Conservation (phyloP, 108 stramenopile species). For the Skeletonema tropicum region DNA sequence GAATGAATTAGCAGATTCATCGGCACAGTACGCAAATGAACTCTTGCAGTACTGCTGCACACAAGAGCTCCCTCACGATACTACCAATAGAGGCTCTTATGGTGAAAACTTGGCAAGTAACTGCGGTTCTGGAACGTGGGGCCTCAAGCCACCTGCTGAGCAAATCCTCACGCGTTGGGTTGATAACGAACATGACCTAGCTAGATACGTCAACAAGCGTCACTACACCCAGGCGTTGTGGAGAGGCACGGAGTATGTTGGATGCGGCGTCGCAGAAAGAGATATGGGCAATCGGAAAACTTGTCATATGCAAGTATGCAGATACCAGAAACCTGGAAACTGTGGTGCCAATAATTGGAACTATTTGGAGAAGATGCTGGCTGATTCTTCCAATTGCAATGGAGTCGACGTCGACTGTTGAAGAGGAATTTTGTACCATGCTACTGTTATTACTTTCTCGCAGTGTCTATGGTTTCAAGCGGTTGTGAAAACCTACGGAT, state of each 20-base stretch:
- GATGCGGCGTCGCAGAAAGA: slow-evolving; percentile 47
- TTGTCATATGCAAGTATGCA: slow-evolving; percentile 39
- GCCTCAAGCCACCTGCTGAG: slow-evolving; percentile 16
- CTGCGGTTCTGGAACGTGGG: slow-evolving; percentile 7
- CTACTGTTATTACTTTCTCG: background rate
- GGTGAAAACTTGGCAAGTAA: slow-evolving; percentile 48
- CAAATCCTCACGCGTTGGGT: slow-evolving; percentile 25
- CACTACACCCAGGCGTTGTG: slow-evolving; percentile 54
- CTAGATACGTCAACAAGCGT: slow-evolving; percentile 15
- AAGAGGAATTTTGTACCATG: background rate
- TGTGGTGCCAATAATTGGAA: background rate
- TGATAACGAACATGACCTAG: slow-evolving; percentile 22
- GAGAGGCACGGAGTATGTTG: slow-evolving; percentile 39
- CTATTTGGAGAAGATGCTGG: background rate
- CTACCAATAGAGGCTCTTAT: too few relatives aligned
- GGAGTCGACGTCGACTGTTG: background rate
- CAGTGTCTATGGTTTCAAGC: background rate
- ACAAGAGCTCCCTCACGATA: background rate
- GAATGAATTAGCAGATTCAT: slow-evolving; percentile 5
- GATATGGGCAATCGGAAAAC: slow-evolving; percentile 1
- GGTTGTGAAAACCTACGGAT: background rate
- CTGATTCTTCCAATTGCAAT: background rate
- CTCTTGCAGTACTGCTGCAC: slow-evolving; percentile 23
- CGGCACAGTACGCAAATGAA: background rate
- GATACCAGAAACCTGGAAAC: slow-evolving; percentile 43